Evolutionary conservation across 75 land plant species (phyloP).

Genomic region (Cunninghamia lanceolata): DNA sequence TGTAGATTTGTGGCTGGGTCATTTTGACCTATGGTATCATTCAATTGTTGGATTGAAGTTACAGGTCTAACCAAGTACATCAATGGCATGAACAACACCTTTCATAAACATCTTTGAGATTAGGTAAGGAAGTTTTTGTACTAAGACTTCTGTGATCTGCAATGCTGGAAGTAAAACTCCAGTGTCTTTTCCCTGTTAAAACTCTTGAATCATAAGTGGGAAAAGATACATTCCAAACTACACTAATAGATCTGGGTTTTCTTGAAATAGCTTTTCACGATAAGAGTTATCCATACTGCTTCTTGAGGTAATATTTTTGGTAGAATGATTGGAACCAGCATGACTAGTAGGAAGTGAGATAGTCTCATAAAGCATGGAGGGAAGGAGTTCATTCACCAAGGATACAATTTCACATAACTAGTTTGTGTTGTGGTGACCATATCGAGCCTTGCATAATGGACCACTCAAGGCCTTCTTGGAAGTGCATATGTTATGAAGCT

Average conservation of each 20-base stretch:
- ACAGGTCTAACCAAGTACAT: too few species aligned
- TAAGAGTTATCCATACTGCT: not conserved
- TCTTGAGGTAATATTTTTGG: not conserved
- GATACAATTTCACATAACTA: slow-evolving; percentile 66
- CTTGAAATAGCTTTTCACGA: slow-evolving; percentile 38
- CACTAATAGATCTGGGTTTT: slow-evolving; percentile 43
- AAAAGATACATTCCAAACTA: slow-evolving; percentile 61
- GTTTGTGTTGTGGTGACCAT: too few species aligned
- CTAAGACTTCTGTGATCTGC: slow-evolving; percentile 46
- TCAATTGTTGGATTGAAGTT: too few species aligned
- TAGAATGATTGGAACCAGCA: not conserved
- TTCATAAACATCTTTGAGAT: slow-evolving; percentile 49
- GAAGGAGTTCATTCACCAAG: slow-evolving; percentile 61
- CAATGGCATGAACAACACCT: slow-evolving; percentile 67
- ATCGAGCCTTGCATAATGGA: too few species aligned
- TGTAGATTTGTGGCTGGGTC: too few species aligned
- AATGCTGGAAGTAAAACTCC: slow-evolving; percentile 49
- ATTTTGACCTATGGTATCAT: too few species aligned
- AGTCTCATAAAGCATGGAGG: slow-evolving; percentile 17
- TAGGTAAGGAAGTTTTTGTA: slow-evolving; percentile 58
- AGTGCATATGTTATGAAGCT: too few species aligned
- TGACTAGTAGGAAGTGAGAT: not conserved
- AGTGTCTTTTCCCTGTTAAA: slow-evolving; percentile 50
- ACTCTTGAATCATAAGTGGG: slow-evolving; percentile 50
- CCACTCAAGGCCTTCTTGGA: too few species aligned